Percentiles rank a stretch among this genome's conserved stretches.
Conservation (phyloP, 2,329 filamentous ascomycete species). For the Talaromyces verruculosus region DNA sequence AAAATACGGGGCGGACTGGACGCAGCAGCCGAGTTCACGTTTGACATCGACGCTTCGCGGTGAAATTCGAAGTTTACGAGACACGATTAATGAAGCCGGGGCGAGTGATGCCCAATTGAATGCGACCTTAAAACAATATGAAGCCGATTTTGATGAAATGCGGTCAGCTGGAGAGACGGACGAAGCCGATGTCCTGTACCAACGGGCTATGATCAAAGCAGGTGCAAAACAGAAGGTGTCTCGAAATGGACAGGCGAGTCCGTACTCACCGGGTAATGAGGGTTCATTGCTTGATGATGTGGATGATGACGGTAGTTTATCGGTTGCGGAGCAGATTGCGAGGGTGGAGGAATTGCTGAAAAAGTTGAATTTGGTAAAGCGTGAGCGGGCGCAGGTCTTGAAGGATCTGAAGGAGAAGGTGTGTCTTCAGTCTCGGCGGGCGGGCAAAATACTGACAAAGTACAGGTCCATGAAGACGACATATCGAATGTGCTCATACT, state of each 20-base stretch:
- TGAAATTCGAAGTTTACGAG: conserved; percentile 83
- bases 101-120: conserved; percentile 83
- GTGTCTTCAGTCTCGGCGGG: conserved; percentile 28
- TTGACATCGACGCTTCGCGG: conserved; percentile 83
- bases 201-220: conserved; percentile 77
- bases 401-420: conserved; percentile 99
- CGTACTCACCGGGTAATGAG: conserved; percentile 58
- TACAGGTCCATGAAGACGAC: conserved; percentile 87
- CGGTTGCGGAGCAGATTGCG: conserved; percentile 84
- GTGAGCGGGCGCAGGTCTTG: conserved; percentile 84
- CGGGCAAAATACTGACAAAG: background rate
- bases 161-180: conserved; percentile 80
- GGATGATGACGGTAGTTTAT: conserved; percentile 75
- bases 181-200: conserved; percentile 85
- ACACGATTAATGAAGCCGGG: conserved; percentile 84
- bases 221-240: conserved; percentile 62
- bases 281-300: conserved; percentile 87
- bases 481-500: conserved; percentile 96
- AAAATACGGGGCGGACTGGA: conserved; percentile 95
- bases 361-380: conserved; percentile 87
- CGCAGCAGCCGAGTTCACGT: conserved; percentile 88
- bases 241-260: conserved; percentile 59
- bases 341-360: conserved; percentile 87
- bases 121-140: conserved; percentile 79
- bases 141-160: conserved; percentile 93